Evolutionary conservation across 305 asterid genomes (phyloP), one percentile per base, ranked within the genome.

Genomic region (Euphrasia arctica): DNA sequence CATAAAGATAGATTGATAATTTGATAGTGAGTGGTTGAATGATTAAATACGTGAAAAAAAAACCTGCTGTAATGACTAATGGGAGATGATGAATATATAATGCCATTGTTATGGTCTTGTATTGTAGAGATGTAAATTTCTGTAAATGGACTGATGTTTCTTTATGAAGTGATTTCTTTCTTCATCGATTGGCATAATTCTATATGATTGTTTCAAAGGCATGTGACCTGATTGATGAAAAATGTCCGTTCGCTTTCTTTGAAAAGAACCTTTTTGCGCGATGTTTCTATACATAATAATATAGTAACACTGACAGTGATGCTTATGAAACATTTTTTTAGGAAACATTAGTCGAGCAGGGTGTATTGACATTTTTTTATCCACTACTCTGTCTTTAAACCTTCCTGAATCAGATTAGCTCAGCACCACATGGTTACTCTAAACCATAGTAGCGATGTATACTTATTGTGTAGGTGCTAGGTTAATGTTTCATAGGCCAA

Each of bases 351-450:
- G 12, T 42, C 8, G 11, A 22, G 12, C 10, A 43, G 4, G 14
- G 13, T 22, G 47, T 41, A 57, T 13, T 34, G 48, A 51, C 22
- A n/a, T 45, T 14, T 14, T 48, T 52, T 54, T 39, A 10, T 65
- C n/a, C 14, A 39, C 31, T 15, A 32, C 45, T 49, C n/a, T 32
- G 34, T 10, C 54, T 62, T 66, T 15, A 56, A 63, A 58, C 57
- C 43, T 62, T 36, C 52, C 48, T 29, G 50, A 8, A 34, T 50
- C 36, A 60, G 42, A 32, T 62, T 48, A 55, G 12, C 18, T 27
- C 51, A 31, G 34, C 70, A 42, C 41, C 54, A 60, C 54, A 8
- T 45, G 60, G 22, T 49, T 54, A 56, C 57, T 69, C 59, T 22
- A 48, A 42, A 57, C 52, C 60, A 43, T 47, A 69, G 0, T 14